Percentiles rank a stretch among this genome's conserved stretches.
phyloP scores from a whole-genome alignment of 2,329 filamentous ascomycete genomes.

The Calonectria hawksworthii region DNA sequence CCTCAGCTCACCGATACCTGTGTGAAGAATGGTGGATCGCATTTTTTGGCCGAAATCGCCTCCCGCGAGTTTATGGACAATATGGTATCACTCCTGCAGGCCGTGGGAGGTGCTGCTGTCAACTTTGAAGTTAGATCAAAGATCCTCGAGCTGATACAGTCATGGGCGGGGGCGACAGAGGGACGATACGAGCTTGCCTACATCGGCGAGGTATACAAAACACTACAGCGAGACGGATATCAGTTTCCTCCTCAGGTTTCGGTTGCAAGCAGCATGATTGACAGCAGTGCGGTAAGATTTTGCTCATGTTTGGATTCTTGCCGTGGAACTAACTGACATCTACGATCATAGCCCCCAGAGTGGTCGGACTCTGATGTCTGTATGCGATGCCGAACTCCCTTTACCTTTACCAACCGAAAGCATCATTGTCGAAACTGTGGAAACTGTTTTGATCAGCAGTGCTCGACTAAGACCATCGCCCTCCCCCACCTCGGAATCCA shows the following conservation, averaged over 20 bases:
- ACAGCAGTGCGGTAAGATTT: constrained; percentile 89
- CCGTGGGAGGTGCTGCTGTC: constrained; percentile 78
- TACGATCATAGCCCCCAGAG: constrained; percentile 80
- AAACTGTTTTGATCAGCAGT: constrained; percentile 96
- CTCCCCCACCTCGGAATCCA: constrained; percentile 94
- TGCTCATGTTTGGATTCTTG: background rate
- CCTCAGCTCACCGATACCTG: constrained; percentile 92
- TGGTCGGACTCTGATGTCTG: constrained; percentile 99
- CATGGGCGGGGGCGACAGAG: constrained; percentile 92
- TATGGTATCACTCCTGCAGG: constrained; percentile 88
- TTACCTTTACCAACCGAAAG: constrained; percentile 98
- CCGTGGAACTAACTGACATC: constrained; percentile 19
- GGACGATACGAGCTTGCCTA: constrained; percentile 87
- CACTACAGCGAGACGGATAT: constrained; percentile 86
- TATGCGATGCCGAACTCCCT: constrained; percentile 95
- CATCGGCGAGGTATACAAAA: constrained; percentile 88
- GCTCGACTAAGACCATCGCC: constrained; percentile 89
- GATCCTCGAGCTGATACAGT: constrained; percentile 93
- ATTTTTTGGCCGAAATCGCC: constrained; percentile 95
- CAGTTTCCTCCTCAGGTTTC: constrained; percentile 89
- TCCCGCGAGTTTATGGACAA: constrained; percentile 99
- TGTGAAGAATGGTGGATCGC: constrained; percentile 96
- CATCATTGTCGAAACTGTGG: constrained; percentile 99
- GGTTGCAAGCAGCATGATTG: constrained; percentile 96
- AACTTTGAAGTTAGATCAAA: constrained; percentile 90